Evolutionary conservation across 2,329 filamentous ascomycete species (phyloP), one percentile per base, ranked within the genome.

Genomic region (Incumbomyces delicatus): DNA sequence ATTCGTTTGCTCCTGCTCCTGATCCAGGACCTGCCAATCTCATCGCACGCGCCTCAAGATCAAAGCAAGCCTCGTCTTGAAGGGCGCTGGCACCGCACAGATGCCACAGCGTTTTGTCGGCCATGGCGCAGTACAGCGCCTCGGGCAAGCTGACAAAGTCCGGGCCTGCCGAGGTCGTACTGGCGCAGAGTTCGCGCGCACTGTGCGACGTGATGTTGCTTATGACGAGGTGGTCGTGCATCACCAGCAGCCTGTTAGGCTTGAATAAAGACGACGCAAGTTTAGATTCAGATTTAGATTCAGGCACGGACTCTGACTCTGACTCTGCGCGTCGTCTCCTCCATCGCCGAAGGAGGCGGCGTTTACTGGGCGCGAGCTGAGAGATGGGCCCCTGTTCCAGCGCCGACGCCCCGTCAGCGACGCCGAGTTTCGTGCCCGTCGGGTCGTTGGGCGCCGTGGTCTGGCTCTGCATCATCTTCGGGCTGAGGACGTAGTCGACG

Each of bases 81-180:
- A 35, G 6, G 6, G 22, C 8, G 8, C 22, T 27, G 22, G 22
- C 22, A 27, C 8, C 22, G 30, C 46, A 48, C n/a, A 48, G 17
- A 16, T 38, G 46, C 17, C 39, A 48, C 13, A 48, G 14, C n/a
- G 20, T 33, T n/a, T 37, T 48, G 20, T 41, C 40, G 20, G 18
- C 32, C 46, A 48, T 48, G 33, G 42, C 46, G 20, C 46, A 48
- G 39, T 29, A 48, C 14, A 48, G 14, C 1, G 18, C 30, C 34
- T 48, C 46, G 6, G 22, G 13, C 6, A 37, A 12, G 13, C 18
- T 17, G 10, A 37, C 39, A 42, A 48, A 48, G 20, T 35, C 32
- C 6, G 46, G 46, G 7, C 46, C 46, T 13, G 16, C 20, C 12
- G 46, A 43, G 3, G 31, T 42, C 10, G n/a, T 17, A 17, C 27